phyloP scores from a whole-genome alignment of 805 yeast genomes.

The Starmerella potacharoeniae region DNA sequence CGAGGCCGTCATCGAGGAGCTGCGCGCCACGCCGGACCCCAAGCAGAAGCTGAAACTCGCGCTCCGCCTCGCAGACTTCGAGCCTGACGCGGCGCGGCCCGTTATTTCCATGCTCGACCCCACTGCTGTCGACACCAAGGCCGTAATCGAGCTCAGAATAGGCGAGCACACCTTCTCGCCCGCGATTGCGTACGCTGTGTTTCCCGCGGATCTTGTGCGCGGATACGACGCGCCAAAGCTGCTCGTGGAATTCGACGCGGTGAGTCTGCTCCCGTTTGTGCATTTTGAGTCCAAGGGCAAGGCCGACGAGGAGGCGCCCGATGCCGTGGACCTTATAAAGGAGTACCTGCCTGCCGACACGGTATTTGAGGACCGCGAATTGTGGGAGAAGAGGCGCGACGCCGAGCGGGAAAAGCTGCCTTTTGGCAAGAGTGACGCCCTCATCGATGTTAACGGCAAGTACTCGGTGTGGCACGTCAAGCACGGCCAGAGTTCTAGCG shows the following conservation, averaged over 20 bases:
- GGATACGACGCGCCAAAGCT: constrained; percentile 68
- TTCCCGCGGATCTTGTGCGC: constrained; percentile 74
- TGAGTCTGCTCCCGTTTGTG: constrained; percentile 61
- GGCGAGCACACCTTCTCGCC: constrained; percentile 45
- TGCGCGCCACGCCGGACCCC: constrained; percentile 7
- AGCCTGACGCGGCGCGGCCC: constrained; percentile 19
- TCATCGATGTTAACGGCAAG: not conserved
- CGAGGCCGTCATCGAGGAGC: constrained; percentile 3
- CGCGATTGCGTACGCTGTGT: constrained; percentile 79
- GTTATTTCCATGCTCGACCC: constrained; percentile 15
- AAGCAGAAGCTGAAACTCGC: constrained; percentile 13
- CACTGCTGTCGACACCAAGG: constrained; percentile 17
- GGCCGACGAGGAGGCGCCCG: constrained; percentile 43
- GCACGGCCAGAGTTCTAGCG: not conserved
- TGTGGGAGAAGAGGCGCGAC: constrained; percentile 47
- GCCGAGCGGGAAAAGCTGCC: constrained; percentile 26
- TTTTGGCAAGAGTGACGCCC: not conserved
- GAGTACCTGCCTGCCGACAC: constrained; percentile 54
- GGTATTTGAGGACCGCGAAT: constrained; percentile 44
- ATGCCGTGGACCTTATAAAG: constrained; percentile 44
- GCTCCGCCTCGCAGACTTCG: constrained; percentile 13
- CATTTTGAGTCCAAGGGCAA: constrained; percentile 41
- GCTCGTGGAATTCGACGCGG: constrained; percentile 54
- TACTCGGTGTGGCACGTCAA: constrained; percentile 41
- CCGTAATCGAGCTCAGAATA: constrained; percentile 19